Evolutionary conservation across 225 moss, liverwort and hornwort species (phyloP).

Genomic region (Neckera pumila): DNA sequence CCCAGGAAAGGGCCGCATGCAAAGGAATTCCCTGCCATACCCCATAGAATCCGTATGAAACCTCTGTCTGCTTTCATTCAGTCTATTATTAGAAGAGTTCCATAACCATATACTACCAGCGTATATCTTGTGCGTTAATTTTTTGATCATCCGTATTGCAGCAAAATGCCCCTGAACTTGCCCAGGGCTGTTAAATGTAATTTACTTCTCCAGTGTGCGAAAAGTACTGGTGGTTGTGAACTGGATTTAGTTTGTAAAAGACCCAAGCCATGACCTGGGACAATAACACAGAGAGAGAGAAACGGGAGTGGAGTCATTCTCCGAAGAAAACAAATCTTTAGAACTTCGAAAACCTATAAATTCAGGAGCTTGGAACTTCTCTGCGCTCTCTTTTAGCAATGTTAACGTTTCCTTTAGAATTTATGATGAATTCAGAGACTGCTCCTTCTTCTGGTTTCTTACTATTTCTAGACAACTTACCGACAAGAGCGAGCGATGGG

Average conservation of each 20-base stretch:
- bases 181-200: background rate
- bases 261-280: background rate
- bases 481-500: slow-evolving; percentile 19
- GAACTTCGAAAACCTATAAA: background rate
- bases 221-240: background rate
- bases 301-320: background rate
- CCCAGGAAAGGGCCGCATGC: background rate
- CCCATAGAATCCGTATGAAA: background rate
- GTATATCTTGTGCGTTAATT: background rate
- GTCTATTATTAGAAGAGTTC: background rate
- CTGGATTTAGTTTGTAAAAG: background rate
- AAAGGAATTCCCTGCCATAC: background rate
- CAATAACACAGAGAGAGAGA: background rate
- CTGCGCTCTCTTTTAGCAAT: background rate
- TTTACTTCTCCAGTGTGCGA: background rate
- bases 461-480: background rate
- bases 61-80: background rate
- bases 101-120: background rate
- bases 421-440: background rate
- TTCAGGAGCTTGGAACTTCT: background rate
- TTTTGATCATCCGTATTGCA: background rate
- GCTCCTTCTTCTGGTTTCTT: background rate
- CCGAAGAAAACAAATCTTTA: too few species aligned
- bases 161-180: background rate
- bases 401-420: background rate